These are phyloP conservation scores for Candida qinlingensis DNA, from an alignment of 805 yeast genomes.

Conservation along the genomic window DNA sequence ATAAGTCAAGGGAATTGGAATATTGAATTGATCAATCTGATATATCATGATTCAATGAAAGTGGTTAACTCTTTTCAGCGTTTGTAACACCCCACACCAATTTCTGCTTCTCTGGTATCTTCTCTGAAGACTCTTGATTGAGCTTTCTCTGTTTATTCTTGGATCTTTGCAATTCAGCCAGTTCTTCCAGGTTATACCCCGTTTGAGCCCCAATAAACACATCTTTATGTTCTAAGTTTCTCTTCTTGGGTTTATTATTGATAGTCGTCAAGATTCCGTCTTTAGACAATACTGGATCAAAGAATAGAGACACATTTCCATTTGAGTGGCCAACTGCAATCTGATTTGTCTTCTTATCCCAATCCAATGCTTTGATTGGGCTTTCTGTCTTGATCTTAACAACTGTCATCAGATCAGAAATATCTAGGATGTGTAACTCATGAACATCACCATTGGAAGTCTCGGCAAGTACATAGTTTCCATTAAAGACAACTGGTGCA, in stretches of 20 bases:
- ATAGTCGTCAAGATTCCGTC: slow-evolving; percentile 18
- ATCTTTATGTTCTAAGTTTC: slow-evolving; percentile 13
- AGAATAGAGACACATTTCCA: slow-evolving; percentile 16
- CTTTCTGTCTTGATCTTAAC: slow-evolving; percentile 1
- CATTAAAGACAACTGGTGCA: slow-evolving; percentile 2
- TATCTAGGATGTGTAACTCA: slow-evolving; percentile 15
- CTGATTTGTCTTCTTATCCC: slow-evolving; percentile 21
- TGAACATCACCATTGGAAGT: background rate
- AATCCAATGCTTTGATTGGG: slow-evolving; percentile 16
- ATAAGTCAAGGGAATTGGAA: slow-evolving; percentile 2
- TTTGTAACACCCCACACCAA: slow-evolving; percentile 13
- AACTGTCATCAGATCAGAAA: slow-evolving; percentile 17
- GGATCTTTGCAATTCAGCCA: slow-evolving; percentile 10
- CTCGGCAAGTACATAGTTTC: slow-evolving; percentile 2
- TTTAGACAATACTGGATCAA: slow-evolving; percentile 15
- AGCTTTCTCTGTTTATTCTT: slow-evolving; percentile 1
- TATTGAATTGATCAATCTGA: background rate
- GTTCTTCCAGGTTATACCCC: slow-evolving; percentile 19
- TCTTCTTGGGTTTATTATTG: slow-evolving; percentile 17
- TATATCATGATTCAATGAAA: background rate
- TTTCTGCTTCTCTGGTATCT: slow-evolving; percentile 4
- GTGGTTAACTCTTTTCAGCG: background rate
- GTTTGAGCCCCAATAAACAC: slow-evolving; percentile 4
- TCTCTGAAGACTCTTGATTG: background rate
- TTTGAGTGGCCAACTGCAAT: slow-evolving; percentile 18